Percentiles rank a stretch among this genome's conserved stretches.
phyloP scores from a whole-genome alignment of 495 filamentous ascomycete genomes.

The Tuber brumale region DNA sequence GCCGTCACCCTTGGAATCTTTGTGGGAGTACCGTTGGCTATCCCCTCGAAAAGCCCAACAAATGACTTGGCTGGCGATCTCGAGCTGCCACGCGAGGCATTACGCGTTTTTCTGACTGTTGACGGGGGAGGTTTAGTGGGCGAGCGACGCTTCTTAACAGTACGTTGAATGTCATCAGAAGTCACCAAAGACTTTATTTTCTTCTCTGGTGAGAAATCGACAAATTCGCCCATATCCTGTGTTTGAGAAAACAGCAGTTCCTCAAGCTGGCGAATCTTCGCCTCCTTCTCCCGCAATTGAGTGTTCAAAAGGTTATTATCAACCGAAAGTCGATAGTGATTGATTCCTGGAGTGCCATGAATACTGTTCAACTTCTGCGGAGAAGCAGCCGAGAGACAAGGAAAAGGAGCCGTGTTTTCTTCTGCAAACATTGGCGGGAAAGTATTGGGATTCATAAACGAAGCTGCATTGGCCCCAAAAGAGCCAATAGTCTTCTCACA shows the following conservation, averaged over 20 bases:
- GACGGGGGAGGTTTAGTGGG: conserved; percentile 19
- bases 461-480: conserved; percentile 12
- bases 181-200: conserved; percentile 16
- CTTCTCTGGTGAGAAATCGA: conserved; percentile 41
- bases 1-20: conserved; percentile 24
- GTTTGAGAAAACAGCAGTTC: conserved; percentile 29
- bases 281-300: conserved; percentile 35
- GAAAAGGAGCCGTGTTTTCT: conserved; percentile 37
- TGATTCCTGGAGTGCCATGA: conserved; percentile 24
- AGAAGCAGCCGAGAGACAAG: conserved; percentile 37
- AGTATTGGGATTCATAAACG: conserved; percentile 31
- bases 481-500: conserved; percentile 19
- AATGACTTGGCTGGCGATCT: conserved; percentile 30
- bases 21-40: conserved; percentile 19
- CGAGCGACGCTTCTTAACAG: conserved; percentile 36
- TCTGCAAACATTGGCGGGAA: conserved; percentile 37
- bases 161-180: conserved; percentile 20
- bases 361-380: conserved; percentile 39
- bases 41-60: conserved; percentile 28
- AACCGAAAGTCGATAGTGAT: conserved; percentile 26
- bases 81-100: conserved; percentile 19
- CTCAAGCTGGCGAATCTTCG: conserved; percentile 33
- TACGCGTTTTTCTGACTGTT: conserved; percentile 24
- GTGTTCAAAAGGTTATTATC: conserved; percentile 32
- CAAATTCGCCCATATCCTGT: conserved; percentile 36